Evolutionary conservation across 148 eudicot genomes (phyloP).

Genomic region (Fagopyrum tataricum): DNA sequence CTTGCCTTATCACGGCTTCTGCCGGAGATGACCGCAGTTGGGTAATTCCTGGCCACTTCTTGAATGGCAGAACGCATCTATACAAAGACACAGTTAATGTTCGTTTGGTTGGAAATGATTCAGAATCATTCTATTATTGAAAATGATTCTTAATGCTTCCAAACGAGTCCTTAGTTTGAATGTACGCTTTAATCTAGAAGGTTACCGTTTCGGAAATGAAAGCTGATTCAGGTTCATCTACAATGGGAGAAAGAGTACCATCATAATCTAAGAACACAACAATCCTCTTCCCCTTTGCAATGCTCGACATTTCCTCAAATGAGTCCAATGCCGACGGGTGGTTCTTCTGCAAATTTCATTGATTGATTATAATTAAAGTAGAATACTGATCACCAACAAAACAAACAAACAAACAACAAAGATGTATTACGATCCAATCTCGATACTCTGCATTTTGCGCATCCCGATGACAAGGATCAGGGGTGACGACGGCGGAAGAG

Average conservation of each 20-base stretch:
- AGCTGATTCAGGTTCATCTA: conserved; percentile 71
- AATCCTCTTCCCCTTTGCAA: conserved; percentile 49
- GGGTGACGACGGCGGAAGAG: conserved; percentile 26
- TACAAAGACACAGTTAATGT: neutral
- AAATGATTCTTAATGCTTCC: no score
- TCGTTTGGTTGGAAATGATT: no score
- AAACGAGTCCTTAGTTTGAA: no score
- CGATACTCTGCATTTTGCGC: conserved; percentile 18
- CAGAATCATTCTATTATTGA: no score
- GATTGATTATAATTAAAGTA: no score
- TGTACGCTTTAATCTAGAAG: no score
- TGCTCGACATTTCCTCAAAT: conserved; percentile 43
- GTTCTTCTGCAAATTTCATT: conserved; percentile 51
- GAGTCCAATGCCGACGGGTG: conserved; percentile 73
- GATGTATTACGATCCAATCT: conserved; percentile 27
- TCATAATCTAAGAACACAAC: conserved; percentile 87
- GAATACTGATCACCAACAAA: no score
- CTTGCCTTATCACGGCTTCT: conserved; percentile 78
- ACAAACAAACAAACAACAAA: neutral
- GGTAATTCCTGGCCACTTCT: conserved; percentile 55
- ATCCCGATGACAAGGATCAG: conserved; percentile 27
- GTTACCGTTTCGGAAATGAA: conserved; percentile 77
- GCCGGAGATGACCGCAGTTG: conserved; percentile 90
- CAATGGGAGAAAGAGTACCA: conserved; percentile 89
- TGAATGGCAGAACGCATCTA: conserved; percentile 79